Evolutionary conservation across 306 rosid genomes (phyloP).

Genomic region (Malus orientalis): DNA sequence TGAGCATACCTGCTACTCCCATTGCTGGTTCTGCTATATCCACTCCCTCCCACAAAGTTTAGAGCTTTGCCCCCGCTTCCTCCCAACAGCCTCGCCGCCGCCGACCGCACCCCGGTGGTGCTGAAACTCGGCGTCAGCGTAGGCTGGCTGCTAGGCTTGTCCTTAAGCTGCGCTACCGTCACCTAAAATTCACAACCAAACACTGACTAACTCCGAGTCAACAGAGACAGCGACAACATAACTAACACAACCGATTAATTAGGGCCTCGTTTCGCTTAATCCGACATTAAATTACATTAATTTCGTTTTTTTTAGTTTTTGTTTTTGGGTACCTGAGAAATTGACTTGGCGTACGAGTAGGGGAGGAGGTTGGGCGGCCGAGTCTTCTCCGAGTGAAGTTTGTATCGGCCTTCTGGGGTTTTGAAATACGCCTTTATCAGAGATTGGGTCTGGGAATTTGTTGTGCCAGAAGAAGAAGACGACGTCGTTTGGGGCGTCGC

Average conservation of each 20-base stretch:
- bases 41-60: slow-evolving; percentile 85
- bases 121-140: slow-evolving; percentile 45
- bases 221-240: background rate
- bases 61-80: slow-evolving; percentile 82
- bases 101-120: slow-evolving; percentile 76
- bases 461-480: background rate
- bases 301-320: background rate
- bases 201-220: slow-evolving; percentile 14
- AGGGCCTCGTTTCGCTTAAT: background rate
- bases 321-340: slow-evolving; percentile 54
- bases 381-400: slow-evolving; percentile 89
- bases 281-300: background rate
- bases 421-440: slow-evolving; percentile 72
- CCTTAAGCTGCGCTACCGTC: slow-evolving; percentile 82
- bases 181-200: slow-evolving; percentile 36
- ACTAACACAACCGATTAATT: background rate
- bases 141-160: slow-evolving; percentile 60
- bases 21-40: slow-evolving; percentile 58
- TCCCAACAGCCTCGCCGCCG: slow-evolving; percentile 79
- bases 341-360: slow-evolving; percentile 80
- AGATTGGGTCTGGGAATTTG: slow-evolving; percentile 6
- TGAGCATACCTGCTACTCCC: slow-evolving; percentile 44
- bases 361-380: slow-evolving; percentile 87
- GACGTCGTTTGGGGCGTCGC: slow-evolving; percentile 1
- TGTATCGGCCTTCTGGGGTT: slow-evolving; percentile 92